Conservation (phyloP, 1,284 basidiomycete genomes). For the Pascua guehoae region DNA sequence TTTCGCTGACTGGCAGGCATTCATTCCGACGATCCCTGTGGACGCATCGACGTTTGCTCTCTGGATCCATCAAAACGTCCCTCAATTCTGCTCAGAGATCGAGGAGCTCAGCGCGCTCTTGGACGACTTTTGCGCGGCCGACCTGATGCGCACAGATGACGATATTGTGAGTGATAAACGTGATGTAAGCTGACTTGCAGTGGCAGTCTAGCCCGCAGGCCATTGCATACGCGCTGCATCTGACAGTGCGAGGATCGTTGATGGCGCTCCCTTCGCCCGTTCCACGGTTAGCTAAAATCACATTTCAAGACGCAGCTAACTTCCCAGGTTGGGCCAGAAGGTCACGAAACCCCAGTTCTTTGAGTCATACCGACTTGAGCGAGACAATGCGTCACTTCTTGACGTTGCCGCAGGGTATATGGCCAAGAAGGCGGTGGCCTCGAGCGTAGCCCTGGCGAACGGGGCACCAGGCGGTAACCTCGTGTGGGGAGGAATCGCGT, state of each 20-base stretch:
- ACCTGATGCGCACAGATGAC: slow-evolving; percentile 64
- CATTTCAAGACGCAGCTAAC: not conserved
- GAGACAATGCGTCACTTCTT: slow-evolving; percentile 39
- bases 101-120: slow-evolving; percentile 69
- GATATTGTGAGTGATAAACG: slow-evolving; percentile 58
- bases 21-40: slow-evolving; percentile 75
- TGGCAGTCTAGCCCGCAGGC: slow-evolving; percentile 61
- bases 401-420: slow-evolving; percentile 38
- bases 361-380: slow-evolving; percentile 43
- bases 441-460: slow-evolving; percentile 8
- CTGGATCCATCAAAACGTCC: slow-evolving; percentile 91
- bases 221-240: slow-evolving; percentile 79
- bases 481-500: slow-evolving; percentile 35
- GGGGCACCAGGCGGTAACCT: slow-evolving; percentile 10
- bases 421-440: slow-evolving; percentile 26
- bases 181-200: slow-evolving; percentile 47
- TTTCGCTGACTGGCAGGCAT: slow-evolving; percentile 21
- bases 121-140: slow-evolving; percentile 77
- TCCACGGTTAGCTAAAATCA: slow-evolving; percentile 51
- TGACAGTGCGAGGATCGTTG: slow-evolving; percentile 70
- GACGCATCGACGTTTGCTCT: slow-evolving; percentile 82
- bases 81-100: slow-evolving; percentile 72
- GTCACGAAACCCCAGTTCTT: slow-evolving; percentile 57
- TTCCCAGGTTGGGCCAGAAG: slow-evolving; percentile 60
- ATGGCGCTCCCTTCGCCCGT: slow-evolving; percentile 85